Conservation (phyloP, 1,284 basidiomycete genomes). For the Volvariella volvacea region DNA sequence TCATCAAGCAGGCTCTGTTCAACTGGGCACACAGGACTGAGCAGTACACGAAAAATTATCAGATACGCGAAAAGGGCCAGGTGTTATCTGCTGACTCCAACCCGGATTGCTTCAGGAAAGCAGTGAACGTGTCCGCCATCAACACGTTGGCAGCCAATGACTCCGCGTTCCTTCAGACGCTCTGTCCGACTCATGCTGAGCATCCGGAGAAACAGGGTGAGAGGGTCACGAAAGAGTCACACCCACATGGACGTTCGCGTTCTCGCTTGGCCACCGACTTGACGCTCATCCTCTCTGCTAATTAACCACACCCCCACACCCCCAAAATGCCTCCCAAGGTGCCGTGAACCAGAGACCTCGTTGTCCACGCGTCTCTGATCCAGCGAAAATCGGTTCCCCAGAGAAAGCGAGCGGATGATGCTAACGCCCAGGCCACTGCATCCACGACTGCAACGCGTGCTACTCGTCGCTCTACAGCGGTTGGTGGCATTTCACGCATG, state of each 20-base stretch:
- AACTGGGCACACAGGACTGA: too few relatives aligned
- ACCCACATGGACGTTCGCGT: constrained; percentile 7
- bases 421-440: constrained; percentile 18
- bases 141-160: too few relatives aligned
- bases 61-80: too few relatives aligned
- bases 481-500: constrained; percentile 11
- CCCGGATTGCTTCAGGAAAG: too few relatives aligned
- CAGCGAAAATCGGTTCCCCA: constrained; percentile 11
- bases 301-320: not conserved
- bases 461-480: constrained; percentile 13
- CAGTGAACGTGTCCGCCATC: too few relatives aligned
- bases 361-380: constrained; percentile 2
- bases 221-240: constrained; percentile 11
- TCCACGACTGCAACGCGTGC: constrained; percentile 45
- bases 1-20: too few relatives aligned
- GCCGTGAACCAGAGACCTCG: constrained; percentile 8
- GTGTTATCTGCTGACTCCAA: too few relatives aligned
- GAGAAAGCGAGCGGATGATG: constrained; percentile 34
- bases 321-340: constrained; percentile 36
- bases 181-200: too few relatives aligned
- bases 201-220: too few relatives aligned
- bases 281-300: constrained; percentile 6
- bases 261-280: constrained; percentile 13
- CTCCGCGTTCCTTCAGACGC: too few relatives aligned
- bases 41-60: too few relatives aligned